Percentiles rank a stretch among this genome's conserved stretches.
Evolutionary conservation across 2,329 filamentous ascomycete species (phyloP).

Genomic region (Trichophyton benhamiae): DNA sequence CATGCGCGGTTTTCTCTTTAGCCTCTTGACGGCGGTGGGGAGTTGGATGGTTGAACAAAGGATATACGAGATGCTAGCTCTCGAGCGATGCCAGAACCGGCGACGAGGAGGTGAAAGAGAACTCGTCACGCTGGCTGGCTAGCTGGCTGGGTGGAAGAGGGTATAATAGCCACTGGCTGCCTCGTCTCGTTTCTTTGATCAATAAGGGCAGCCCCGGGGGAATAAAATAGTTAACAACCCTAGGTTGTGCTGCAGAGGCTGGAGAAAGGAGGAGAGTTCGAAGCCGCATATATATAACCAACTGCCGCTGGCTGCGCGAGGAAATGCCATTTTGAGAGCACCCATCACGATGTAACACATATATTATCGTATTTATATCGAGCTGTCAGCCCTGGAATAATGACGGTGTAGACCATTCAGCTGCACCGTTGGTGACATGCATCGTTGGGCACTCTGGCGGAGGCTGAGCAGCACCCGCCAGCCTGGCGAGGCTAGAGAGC

Average conservation of each 20-base stretch:
- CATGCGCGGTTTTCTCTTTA: not conserved
- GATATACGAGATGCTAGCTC: not conserved
- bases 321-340: not conserved
- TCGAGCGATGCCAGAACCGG: not conserved
- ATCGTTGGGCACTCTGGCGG: not conserved
- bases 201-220: not conserved
- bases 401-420: not conserved
- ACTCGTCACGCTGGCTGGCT: not conserved
- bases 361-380: not conserved
- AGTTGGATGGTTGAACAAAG: conserved; percentile 2
- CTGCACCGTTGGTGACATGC: not conserved
- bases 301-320: not conserved
- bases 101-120: conserved; percentile 1
- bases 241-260: not conserved
- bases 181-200: not conserved
- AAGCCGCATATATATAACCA: not conserved
- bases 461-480: not conserved
- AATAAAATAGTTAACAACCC: not conserved
- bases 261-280: not conserved
- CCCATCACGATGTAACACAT: not conserved
- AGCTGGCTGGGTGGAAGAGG: not conserved
- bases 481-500: not conserved
- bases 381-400: not conserved
- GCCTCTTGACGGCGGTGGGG: not conserved
- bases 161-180: not conserved